Conservation (phyloP, 2,329 filamentous ascomycete genomes). For the Stagonosporopsis tanaceti region DNA sequence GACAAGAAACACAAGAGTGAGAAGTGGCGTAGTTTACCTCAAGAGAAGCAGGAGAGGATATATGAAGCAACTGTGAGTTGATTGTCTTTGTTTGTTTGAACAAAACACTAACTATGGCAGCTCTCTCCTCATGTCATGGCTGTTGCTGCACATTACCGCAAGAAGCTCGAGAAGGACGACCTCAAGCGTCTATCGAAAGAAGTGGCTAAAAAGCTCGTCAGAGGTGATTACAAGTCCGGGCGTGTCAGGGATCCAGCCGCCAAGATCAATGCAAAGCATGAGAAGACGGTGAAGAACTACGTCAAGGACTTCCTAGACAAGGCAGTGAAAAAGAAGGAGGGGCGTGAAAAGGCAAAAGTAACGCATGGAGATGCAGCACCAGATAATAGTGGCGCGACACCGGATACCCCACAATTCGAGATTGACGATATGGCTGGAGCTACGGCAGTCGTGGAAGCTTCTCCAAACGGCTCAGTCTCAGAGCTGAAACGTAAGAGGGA, state of each 20-base stretch:
- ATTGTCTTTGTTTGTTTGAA: background rate
- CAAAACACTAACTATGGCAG: constrained; percentile 54
- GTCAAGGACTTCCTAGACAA: constrained; percentile 88
- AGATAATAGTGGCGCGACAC: constrained; percentile 24
- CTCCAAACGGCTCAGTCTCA: constrained; percentile 36
- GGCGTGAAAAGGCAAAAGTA: constrained; percentile 68
- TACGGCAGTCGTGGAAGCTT: constrained; percentile 22
- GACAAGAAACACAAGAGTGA: constrained; percentile 63
- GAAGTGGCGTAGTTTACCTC: constrained; percentile 72
- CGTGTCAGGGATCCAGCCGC: constrained; percentile 81
- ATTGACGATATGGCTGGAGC: constrained; percentile 13
- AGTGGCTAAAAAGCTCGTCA: constrained; percentile 86
- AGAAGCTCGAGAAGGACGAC: constrained; percentile 84
- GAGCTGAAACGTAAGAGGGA: constrained; percentile 51
- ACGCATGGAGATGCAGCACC: constrained; percentile 42
- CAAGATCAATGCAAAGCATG: constrained; percentile 77
- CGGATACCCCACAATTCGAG: constrained; percentile 29
- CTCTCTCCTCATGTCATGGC: constrained; percentile 85
- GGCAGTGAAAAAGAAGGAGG: constrained; percentile 73
- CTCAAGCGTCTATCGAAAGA: constrained; percentile 71
- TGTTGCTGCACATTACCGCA: constrained; percentile 84
- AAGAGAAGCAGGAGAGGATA: constrained; percentile 92
- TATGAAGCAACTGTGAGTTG: constrained; percentile 88
- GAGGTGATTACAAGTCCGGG: constrained; percentile 88
- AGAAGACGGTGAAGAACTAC: constrained; percentile 81